phyloP scores from a whole-genome alignment of 805 yeast species.

The Wickerhamomyces rabaulensis region DNA sequence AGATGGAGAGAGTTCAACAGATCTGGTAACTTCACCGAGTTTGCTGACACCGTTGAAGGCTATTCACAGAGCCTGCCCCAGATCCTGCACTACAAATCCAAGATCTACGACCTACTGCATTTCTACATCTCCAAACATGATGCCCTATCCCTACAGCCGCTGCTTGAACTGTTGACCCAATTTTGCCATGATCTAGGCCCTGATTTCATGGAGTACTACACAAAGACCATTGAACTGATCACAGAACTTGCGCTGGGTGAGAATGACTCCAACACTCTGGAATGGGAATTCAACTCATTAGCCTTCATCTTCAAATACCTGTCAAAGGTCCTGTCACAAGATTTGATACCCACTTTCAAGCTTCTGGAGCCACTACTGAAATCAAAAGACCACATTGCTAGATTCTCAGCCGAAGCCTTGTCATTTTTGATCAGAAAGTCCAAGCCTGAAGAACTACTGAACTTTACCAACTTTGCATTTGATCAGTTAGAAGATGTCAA shows the following conservation, averaged over 20 bases:
- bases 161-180: conserved; percentile 75
- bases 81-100: conserved; percentile 61
- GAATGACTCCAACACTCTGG: conserved; percentile 58
- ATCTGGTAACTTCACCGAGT: conserved; percentile 63
- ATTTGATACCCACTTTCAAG: conserved; percentile 65
- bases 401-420: conserved; percentile 88
- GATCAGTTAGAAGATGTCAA: conserved; percentile 34
- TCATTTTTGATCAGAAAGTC: conserved; percentile 78
- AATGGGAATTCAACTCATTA: conserved; percentile 77
- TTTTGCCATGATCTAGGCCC: conserved; percentile 90
- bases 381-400: conserved; percentile 58
- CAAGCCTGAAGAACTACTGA: conserved; percentile 38
- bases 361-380: conserved; percentile 60
- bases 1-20: conserved; percentile 88
- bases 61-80: conserved; percentile 72
- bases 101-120: conserved; percentile 51
- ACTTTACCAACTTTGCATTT: conserved; percentile 41
- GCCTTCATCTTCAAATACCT: conserved; percentile 90
- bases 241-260: conserved; percentile 43
- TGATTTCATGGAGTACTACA: conserved; percentile 75
- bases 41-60: conserved; percentile 49
- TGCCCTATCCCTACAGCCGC: conserved; percentile 68
- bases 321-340: conserved; percentile 54
- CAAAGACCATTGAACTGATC: conserved; percentile 44
- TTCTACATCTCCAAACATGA: conserved; percentile 51